Conservation (phyloP, 768 basidiomycete species). For the Pulveroboletus sp. region DNA sequence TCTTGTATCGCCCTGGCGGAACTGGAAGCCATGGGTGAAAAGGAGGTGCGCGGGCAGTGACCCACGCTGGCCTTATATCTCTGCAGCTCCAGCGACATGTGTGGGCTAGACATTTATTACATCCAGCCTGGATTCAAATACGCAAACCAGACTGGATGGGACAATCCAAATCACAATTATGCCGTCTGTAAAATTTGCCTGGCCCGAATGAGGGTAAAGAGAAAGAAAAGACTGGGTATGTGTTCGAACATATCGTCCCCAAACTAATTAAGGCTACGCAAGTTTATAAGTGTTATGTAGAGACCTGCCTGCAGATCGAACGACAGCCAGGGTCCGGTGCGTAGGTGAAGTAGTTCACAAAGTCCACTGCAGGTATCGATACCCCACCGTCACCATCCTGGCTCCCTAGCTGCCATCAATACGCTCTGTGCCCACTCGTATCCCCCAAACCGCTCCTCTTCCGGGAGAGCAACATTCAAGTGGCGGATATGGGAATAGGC, state of each 20-base stretch:
- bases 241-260: slow-evolving; percentile 14
- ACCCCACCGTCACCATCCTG: slow-evolving; percentile 26
- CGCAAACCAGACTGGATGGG: neutral
- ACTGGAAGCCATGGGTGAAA: slow-evolving; percentile 37
- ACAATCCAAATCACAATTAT: neutral
- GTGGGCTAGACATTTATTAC: slow-evolving; percentile 14
- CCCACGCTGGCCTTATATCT: slow-evolving; percentile 9
- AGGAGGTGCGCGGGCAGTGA: slow-evolving; percentile 2
- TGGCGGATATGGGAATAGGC: slow-evolving; percentile 23
- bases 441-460: slow-evolving; percentile 40
- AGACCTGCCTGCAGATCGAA: slow-evolving; percentile 32
- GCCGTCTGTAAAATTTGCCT: neutral
- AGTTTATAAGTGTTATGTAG: slow-evolving; percentile 12
- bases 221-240: slow-evolving; percentile 19
- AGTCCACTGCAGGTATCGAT: slow-evolving; percentile 8
- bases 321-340: slow-evolving; percentile 16
- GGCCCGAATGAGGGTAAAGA: neutral
- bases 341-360: slow-evolving; percentile 5
- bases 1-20: slow-evolving; percentile 64
- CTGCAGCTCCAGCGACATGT: neutral
- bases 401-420: slow-evolving; percentile 60
- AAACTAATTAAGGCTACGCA: slow-evolving; percentile 15
- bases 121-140: slow-evolving; percentile 11
- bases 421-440: slow-evolving; percentile 77
- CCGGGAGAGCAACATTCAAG: slow-evolving; percentile 23